Base-by-base conservation (phyloP, 1,284 basidiomycete genomes). In the Microbotryum intermedium region DNA sequence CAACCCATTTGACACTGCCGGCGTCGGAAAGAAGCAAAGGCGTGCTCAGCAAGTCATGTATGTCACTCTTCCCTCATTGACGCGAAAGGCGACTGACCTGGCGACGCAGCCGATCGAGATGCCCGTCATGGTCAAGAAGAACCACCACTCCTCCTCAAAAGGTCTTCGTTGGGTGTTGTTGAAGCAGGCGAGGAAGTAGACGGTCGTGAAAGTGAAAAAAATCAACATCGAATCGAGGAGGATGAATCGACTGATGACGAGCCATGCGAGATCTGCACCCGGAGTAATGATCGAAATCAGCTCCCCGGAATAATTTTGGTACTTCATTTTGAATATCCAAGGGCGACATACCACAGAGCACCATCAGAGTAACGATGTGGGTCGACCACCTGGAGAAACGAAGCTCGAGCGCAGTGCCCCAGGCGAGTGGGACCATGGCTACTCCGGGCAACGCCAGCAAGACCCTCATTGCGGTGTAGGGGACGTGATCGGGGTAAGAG, bases 131-230 rank as follows among this genome's bases (percentile, higher is more conserved):
- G 83, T 76, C 20, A 98, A 80, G 92, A 93, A 98, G 70, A 88
- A 74, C 92, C 93, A 98, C 94, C 94, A 98, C 72, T 93, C 89
- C 65, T 88, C 80, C 34, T 88, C 86, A 74, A 98, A 98, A 0
- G 93, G 83, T 66, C 88, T 84, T 71, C 87, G 87, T 78, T 94
- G 90, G 76, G 95, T 87, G 73, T 94, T 94, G 75, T 97, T 91
- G 77, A 98, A 97, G 76, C 93, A 97, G 59, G 90, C 85, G 55
- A 98, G 80, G 74, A 88, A 92, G 75, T 95, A 93, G 64, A 94
- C 88, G 42, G 93, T 94, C 71, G 90, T 87, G 78, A 97, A 92
- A 29, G 94, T 98, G 79, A 98, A 98, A 81, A 93, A 95, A 50
- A 98, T 80, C 13, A 98, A 79, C 90, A 98, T 97, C 29, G 94